A percentile compares a stretch with the other conserved stretches of the same genome.
These are phyloP conservation scores for Euphrasia confusa DNA, from an alignment of 257 asterid genomes.

Conservation along the genomic window DNA sequence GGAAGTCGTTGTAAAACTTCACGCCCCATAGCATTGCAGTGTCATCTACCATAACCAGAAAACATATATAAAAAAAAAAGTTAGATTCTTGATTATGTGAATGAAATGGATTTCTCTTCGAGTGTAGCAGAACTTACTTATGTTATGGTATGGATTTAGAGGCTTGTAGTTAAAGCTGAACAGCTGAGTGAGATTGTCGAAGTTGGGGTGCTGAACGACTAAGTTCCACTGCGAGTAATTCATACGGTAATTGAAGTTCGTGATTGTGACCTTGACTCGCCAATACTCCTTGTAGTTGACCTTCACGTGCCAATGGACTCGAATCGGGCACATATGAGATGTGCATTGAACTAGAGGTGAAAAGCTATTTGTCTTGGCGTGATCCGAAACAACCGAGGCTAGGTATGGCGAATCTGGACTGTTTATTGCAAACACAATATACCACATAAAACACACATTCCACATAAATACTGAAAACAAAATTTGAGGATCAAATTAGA, in stretches of 20 bases:
- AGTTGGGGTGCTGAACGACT: conserved; percentile 89
- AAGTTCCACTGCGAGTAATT: conserved; percentile 78
- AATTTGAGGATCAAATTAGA: conserved; percentile 3
- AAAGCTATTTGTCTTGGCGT: conserved; percentile 38
- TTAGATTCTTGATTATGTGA: too few relatives aligned
- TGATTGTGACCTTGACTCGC: conserved; percentile 55
- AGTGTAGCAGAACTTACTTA: conserved; percentile 48
- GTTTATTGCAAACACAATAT: conserved; percentile 16
- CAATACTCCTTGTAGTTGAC: conserved; percentile 40
- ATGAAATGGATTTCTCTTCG: not conserved
- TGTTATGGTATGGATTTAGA: conserved; percentile 53
- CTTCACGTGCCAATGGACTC: conserved; percentile 90
- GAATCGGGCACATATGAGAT: conserved; percentile 82
- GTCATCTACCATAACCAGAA: conserved; percentile 47
- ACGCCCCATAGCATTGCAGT: conserved; percentile 83
- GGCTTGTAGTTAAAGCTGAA: conserved; percentile 91
- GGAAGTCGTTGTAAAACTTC: conserved; percentile 72
- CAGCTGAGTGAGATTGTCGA: conserved; percentile 71
- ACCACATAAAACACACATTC: not conserved
- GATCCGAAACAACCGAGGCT: conserved; percentile 67
- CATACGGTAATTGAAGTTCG: conserved; percentile 77
- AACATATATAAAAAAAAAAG: not conserved
- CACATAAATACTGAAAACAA: not conserved
- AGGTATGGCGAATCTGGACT: conserved; percentile 67
- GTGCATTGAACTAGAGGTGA: conserved; percentile 84